These are phyloP conservation scores for Coniochaeta sp. DNA, from an alignment of 2,329 filamentous ascomycete genomes.

Conservation along the genomic window DNA sequence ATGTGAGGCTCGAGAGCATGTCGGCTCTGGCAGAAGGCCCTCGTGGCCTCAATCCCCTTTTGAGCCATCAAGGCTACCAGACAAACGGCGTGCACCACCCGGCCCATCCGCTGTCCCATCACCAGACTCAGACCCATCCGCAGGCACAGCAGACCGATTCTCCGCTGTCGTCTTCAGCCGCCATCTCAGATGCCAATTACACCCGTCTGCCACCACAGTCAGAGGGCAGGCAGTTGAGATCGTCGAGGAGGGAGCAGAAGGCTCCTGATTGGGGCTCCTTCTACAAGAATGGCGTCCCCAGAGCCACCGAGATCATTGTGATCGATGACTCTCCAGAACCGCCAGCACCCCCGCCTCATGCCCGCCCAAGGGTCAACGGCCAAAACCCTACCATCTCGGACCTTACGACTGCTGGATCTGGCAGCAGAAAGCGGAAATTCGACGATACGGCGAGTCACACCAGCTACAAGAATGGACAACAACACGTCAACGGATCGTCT, in stretches of 20 bases:
- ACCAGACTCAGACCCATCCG: not conserved
- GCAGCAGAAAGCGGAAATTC: conserved; percentile 27
- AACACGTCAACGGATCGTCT: not conserved
- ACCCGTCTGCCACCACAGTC: not conserved
- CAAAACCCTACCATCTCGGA: conserved; percentile 19
- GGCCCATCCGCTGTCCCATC: not conserved
- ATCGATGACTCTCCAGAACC: conserved; percentile 66
- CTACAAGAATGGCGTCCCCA: conserved; percentile 72
- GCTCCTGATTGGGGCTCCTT: conserved; percentile 73
- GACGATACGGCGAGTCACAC: conserved; percentile 1
- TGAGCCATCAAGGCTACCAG: not conserved
- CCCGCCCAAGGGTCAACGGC: not conserved
- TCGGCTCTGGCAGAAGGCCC: conserved; percentile 2
- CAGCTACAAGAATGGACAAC: not conserved
- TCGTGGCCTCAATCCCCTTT: not conserved
- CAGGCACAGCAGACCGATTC: not conserved
- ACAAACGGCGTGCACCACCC: not conserved
- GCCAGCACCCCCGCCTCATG: conserved; percentile 20
- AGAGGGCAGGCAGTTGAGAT: not conserved
- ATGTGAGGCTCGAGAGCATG: conserved; percentile 2
- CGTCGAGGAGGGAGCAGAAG: conserved; percentile 41
- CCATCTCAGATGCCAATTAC: not conserved
- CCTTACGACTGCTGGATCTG: conserved; percentile 20
- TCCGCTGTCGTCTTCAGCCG: not conserved
- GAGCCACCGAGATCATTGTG: conserved; percentile 68